Percentiles rank a stretch among this genome's conserved stretches.
These are phyloP conservation scores for Colletotrichum incanum DNA, from an alignment of 2,329 filamentous ascomycete species.

Conservation along the genomic window DNA sequence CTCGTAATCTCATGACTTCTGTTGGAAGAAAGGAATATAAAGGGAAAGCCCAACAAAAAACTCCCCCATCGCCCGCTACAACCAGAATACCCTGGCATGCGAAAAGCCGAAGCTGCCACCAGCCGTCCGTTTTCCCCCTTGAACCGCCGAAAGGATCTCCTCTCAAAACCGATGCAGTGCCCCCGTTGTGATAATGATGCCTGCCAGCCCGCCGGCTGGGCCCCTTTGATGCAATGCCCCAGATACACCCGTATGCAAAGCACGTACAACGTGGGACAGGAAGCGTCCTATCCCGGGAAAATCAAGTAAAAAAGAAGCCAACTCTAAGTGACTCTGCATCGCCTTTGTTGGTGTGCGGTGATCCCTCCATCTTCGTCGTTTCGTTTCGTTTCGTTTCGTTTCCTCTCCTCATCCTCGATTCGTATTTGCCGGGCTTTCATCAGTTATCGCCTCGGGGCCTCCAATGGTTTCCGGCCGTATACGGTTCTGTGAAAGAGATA, in stretches of 20 bases:
- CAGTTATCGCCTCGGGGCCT: neutral
- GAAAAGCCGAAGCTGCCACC: slow-evolving; percentile 21
- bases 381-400: neutral
- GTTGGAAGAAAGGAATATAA: neutral
- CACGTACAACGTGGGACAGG: slow-evolving; percentile 25
- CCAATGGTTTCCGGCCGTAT: slow-evolving; percentile 56
- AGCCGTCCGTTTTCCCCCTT: neutral
- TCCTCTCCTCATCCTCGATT: neutral
- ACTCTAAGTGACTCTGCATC: slow-evolving; percentile 2
- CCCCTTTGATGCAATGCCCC: slow-evolving; percentile 34
- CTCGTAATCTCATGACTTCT: slow-evolving; percentile 31
- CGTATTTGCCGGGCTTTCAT: neutral
- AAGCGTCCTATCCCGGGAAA: slow-evolving; percentile 26
- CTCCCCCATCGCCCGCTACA: slow-evolving; percentile 35
- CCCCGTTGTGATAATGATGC: slow-evolving; percentile 29
- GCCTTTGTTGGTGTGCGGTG: neutral
- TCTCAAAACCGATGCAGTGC: slow-evolving; percentile 24
- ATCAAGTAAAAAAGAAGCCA: neutral
- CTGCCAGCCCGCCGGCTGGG: slow-evolving; percentile 18
- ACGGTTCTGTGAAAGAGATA: slow-evolving; percentile 60
- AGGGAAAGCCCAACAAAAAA: slow-evolving; percentile 11
- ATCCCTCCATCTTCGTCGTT: slow-evolving; percentile 5
- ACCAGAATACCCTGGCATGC: neutral
- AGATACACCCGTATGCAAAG: slow-evolving; percentile 25
- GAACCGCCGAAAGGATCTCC: neutral